Percentiles rank a stretch among this genome's conserved stretches.
Evolutionary conservation across 768 basidiomycete species (phyloP).

Genomic region (Amyloporia xantha): DNA sequence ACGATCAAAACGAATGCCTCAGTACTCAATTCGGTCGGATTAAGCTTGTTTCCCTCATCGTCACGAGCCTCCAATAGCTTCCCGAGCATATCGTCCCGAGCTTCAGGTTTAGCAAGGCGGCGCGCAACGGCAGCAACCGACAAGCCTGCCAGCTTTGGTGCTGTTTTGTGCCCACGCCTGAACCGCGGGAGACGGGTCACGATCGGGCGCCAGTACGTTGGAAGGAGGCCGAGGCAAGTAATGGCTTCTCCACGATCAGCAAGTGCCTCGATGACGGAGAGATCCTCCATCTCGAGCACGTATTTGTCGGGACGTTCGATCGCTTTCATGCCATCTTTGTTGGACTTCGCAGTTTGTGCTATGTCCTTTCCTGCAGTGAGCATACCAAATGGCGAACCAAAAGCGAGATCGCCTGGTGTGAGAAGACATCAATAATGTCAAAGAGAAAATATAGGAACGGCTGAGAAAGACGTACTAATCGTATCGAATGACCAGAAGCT

Average conservation of each 20-base stretch:
- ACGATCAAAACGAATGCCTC: conserved; percentile 10
- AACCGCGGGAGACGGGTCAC: neutral
- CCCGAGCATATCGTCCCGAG: conserved; percentile 7
- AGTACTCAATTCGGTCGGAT: conserved; percentile 7
- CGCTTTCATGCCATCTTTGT: conserved; percentile 43
- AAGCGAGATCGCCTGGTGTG: conserved; percentile 54
- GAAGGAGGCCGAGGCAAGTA: conserved; percentile 5
- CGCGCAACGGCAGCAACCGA: conserved; percentile 9
- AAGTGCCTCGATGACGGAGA: neutral
- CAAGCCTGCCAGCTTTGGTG: neutral
- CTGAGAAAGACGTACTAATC: conserved; percentile 37
- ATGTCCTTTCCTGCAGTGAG: conserved; percentile 59
- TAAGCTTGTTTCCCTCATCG: conserved; percentile 9
- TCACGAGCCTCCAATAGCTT: conserved; percentile 11
- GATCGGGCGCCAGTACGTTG: conserved; percentile 1
- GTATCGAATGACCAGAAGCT: conserved; percentile 60
- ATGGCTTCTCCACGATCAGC: neutral
- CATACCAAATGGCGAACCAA: conserved; percentile 86
- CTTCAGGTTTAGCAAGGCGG: conserved; percentile 1
- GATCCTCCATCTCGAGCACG: neutral
- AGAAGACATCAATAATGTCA: neutral
- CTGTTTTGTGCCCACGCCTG: neutral
- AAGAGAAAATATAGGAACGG: neutral
- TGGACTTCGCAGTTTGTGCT: conserved; percentile 53
- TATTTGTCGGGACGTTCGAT: conserved; percentile 34